Conservation (phyloP, 2,329 filamentous ascomycete genomes). For the Calcarisporium arbuscula region DNA sequence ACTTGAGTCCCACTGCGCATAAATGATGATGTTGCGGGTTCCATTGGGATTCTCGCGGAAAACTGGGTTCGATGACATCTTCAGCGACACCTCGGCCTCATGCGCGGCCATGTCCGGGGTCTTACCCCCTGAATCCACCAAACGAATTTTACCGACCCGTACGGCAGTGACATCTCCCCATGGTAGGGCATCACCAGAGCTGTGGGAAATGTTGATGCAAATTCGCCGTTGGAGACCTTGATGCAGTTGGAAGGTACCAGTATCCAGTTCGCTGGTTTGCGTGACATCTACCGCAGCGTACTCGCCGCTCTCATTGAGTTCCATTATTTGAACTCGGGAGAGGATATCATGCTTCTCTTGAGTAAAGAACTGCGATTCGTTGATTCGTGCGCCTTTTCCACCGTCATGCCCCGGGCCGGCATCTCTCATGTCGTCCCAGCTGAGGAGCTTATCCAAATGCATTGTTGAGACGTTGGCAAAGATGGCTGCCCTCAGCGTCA, state of each 20-base stretch:
- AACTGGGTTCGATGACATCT: conserved; percentile 68
- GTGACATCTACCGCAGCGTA: conserved; percentile 91
- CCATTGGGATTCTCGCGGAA: conserved; percentile 86
- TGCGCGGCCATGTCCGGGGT: conserved; percentile 70
- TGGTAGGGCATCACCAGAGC: conserved; percentile 77
- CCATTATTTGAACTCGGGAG: conserved; percentile 78
- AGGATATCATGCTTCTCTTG: conserved; percentile 94
- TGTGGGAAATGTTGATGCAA: conserved; percentile 82
- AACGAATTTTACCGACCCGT: conserved; percentile 71
- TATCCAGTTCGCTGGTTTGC: conserved; percentile 75
- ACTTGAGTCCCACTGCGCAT: conserved; percentile 96
- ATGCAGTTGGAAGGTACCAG: conserved; percentile 90
- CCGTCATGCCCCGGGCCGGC: conserved; percentile 52
- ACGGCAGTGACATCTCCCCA: conserved; percentile 80
- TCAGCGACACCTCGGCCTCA: conserved; percentile 68
- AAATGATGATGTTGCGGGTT: conserved; percentile 75
- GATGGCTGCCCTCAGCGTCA: conserved; percentile 77
- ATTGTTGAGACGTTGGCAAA: conserved; percentile 87
- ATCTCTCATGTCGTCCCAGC: conserved; percentile 98
- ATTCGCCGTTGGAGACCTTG: conserved; percentile 89
- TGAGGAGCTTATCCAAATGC: conserved; percentile 94
- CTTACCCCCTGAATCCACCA: conserved; percentile 81
- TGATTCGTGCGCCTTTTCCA: conserved; percentile 60
- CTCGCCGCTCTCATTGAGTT: conserved; percentile 84
- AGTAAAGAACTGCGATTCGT: conserved; percentile 86